These are phyloP conservation scores for Sporothrix brasiliensis DNA, from an alignment of 2,329 filamentous ascomycete genomes.

Conservation along the genomic window DNA sequence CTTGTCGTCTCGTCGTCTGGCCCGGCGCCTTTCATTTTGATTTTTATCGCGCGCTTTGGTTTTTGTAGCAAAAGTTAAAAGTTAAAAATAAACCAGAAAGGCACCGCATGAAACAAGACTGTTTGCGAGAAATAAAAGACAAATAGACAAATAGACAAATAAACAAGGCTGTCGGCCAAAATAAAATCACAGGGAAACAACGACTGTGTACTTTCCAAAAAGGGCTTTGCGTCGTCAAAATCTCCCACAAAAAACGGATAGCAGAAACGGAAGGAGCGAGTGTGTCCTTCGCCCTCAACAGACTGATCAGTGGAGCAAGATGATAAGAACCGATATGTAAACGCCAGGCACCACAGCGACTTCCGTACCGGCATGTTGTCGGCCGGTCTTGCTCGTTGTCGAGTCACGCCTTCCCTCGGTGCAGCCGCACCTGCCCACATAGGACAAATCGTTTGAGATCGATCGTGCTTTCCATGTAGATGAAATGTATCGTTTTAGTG, in stretches of 20 bases:
- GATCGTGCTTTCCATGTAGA: constrained; percentile 6
- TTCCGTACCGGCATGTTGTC: neutral
- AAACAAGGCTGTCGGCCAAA: neutral
- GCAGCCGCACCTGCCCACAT: constrained; percentile 19
- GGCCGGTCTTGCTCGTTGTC: neutral
- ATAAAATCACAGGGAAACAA: neutral
- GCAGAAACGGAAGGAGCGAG: neutral
- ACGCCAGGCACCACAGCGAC: neutral
- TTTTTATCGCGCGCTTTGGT: constrained; percentile 9
- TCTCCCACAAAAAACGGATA: neutral
- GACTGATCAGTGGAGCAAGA: neutral
- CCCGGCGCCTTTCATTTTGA: too few relatives aligned
- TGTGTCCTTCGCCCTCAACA: too few relatives aligned
- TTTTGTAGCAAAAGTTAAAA: neutral
- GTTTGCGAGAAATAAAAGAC: neutral
- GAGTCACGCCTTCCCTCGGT: constrained; percentile 4
- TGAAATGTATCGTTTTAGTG: neutral
- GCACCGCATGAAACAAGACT: constrained; percentile 19
- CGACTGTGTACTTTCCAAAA: constrained; percentile 22
- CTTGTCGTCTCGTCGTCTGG: neutral
- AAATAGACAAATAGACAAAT: too few relatives aligned
- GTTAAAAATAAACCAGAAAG: constrained; percentile 25
- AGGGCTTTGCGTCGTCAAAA: neutral
- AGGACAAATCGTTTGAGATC: neutral
- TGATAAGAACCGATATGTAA: neutral